Evolutionary conservation across 768 basidiomycete genomes (phyloP).

Genomic region (Cubamyces sp.): DNA sequence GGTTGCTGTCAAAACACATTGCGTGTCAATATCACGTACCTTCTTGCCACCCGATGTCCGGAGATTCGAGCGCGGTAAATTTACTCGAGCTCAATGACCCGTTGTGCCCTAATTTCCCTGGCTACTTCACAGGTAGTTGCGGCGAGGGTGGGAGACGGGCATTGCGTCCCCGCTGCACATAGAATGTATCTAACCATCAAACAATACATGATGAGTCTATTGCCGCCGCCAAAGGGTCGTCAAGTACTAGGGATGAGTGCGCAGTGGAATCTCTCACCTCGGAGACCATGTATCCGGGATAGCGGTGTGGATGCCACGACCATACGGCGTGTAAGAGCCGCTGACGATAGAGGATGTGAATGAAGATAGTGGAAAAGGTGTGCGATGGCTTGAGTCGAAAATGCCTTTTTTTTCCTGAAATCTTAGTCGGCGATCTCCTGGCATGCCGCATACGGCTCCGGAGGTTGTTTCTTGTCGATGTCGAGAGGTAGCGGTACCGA

Average conservation of each 20-base stretch:
- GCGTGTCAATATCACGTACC: conserved; percentile 1
- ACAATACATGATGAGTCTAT: neutral
- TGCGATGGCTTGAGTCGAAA: neutral
- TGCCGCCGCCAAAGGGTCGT: neutral
- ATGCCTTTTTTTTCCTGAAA: neutral
- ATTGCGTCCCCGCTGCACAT: no score
- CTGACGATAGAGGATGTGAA: neutral
- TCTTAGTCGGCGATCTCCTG: conserved; percentile 4
- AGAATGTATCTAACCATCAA: neutral
- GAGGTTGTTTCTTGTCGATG: neutral
- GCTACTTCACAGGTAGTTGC: neutral
- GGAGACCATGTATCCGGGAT: neutral
- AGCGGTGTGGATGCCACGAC: neutral
- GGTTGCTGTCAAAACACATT: neutral
- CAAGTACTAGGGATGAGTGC: neutral
- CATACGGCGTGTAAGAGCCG: conserved; percentile 3
- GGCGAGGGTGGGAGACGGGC: no score
- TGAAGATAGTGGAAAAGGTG: no score
- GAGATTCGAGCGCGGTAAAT: neutral
- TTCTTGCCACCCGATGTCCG: conserved; percentile 9
- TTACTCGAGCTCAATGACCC: neutral
- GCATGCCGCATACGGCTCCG: neutral
- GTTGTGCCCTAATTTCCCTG: no score
- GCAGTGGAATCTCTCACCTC: neutral
- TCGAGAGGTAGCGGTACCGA: neutral